phyloP scores from a whole-genome alignment of 441 rosid genomes.

The Arabidopsis lyrata region DNA sequence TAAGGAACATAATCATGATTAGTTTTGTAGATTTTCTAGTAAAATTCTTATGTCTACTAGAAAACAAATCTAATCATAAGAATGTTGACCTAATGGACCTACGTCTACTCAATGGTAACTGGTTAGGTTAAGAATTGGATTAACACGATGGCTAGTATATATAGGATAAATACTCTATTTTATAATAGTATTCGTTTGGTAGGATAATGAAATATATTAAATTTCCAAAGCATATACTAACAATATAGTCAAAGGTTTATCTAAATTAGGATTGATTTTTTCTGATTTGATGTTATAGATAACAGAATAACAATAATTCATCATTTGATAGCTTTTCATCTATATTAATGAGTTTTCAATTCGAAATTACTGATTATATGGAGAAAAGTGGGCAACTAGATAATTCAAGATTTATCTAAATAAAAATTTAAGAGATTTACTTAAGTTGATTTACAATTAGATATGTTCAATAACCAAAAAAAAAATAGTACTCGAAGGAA shows the following conservation, averaged over 20 bases:
- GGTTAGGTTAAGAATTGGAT: constrained; percentile 9
- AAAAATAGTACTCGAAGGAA: too few relatives aligned
- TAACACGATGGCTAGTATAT: constrained; percentile 11
- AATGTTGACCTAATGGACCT: constrained; percentile 38
- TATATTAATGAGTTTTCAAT: too few relatives aligned
- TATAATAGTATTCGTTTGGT: constrained; percentile 28
- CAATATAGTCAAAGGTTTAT: constrained; percentile 11
- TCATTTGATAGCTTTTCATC: neutral
- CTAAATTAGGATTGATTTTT: neutral
- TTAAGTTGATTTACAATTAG: too few relatives aligned
- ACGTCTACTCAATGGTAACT: constrained; percentile 26
- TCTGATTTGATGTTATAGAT: neutral
- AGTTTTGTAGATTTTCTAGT: constrained; percentile 23
- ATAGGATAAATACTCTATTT: neutral
- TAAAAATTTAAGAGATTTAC: too few relatives aligned
- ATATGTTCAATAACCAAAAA: too few relatives aligned
- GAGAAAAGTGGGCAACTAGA: neutral
- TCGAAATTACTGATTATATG: neutral
- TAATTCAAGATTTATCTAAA: too few relatives aligned
- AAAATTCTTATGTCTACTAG: neutral
- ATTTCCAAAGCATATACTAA: neutral
- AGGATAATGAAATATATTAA: constrained; percentile 14
- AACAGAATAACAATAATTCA: constrained; percentile 8
- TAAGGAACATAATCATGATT: constrained; percentile 45
- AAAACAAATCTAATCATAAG: constrained; percentile 41